Evolutionary conservation across 129 eudicot species (phyloP), one percentile per base, ranked within the genome.

Genomic region (Artemisia tridentata): DNA sequence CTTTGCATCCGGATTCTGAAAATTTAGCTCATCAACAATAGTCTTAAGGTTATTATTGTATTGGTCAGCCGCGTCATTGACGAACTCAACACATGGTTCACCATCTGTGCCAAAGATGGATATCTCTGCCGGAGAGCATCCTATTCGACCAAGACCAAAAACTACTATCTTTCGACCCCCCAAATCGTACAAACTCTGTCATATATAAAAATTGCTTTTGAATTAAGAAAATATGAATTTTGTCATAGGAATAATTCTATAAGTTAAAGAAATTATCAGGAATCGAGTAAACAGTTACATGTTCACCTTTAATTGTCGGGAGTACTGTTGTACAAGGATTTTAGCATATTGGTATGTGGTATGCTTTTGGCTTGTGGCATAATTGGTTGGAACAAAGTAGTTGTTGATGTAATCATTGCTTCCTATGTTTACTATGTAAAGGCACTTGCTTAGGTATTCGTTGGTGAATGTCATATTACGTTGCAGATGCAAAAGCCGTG

Each of bases 401-500:
- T 85, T 85, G 65, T 81, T 85, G 72, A 81, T 69, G 60, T 85
- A 85, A 45, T 81, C 86, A n/a, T 85, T 81, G 53, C 82, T 85
- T 60, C 89, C 89, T 11, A 78, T 66, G 19, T 68, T 78, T 11
- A 68, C 82, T 11, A 72, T 1, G 59, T 85, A 85, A 13, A 85
- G 50, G 78, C 86, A 79, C 58, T 72, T 79, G 68, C 70, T 65
- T 31, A 85, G 50, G 76, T 63, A 9, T 23, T 70, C 66, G 7
- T 64, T 77, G n/a, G 81, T 77, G 49, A 20, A 63, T 23, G 80
- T 79, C 55, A 5, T 67, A 69, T 79, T 55, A 14, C 31, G 57
- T 70, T 69, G 87, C 66, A 68, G 43, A 12, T 13, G 57, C 38
- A 13, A 19, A 2, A 83, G 27, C 2, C 67, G 65, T 16, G 69